A percentile compares a stretch with the other conserved stretches of the same genome.
Conservation (phyloP, 2,329 filamentous ascomycete genomes). For the Botryotinia narcissicola region DNA sequence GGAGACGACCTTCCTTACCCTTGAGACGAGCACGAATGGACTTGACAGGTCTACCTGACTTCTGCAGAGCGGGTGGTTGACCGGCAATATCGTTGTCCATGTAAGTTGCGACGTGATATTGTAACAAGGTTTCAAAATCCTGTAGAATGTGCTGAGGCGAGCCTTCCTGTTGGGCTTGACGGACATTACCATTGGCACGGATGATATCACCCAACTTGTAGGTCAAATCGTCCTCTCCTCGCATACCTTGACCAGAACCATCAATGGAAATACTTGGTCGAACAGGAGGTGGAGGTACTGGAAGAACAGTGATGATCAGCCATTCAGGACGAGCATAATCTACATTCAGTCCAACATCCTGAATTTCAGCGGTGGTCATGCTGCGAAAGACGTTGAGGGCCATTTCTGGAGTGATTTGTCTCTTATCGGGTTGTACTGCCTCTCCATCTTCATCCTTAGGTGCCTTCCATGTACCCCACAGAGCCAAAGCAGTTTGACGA, state of each 20-base stretch:
- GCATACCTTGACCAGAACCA: constrained; percentile 84
- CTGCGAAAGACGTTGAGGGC: constrained; percentile 83
- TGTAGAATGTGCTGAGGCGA: constrained; percentile 86
- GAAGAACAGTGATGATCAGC: constrained; percentile 95
- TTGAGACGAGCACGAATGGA: constrained; percentile 95
- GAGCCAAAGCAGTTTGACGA: constrained; percentile 78
- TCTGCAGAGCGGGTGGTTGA: constrained; percentile 90
- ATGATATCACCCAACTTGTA: constrained; percentile 99
- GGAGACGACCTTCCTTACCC: constrained; percentile 96
- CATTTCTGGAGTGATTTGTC: constrained; percentile 76
- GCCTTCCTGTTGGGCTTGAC: constrained; percentile 85
- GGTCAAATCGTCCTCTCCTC: constrained; percentile 97
- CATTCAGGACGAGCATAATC: constrained; percentile 96
- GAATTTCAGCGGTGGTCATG: constrained; percentile 77
- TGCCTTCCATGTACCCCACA: constrained; percentile 72
- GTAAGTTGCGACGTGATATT: constrained; percentile 98
- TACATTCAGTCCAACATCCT: constrained; percentile 85
- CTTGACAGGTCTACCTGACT: constrained; percentile 94
- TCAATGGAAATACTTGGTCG: constrained; percentile 97
- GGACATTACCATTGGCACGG: constrained; percentile 92
- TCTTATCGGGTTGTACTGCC: constrained; percentile 71
- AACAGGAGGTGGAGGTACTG: constrained; percentile 92
- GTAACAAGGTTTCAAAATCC: constrained; percentile 87
- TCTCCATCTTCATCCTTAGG: constrained; percentile 72
- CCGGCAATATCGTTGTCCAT: constrained; percentile 99